Evolutionary conservation across 768 basidiomycete species (phyloP), one percentile per base, ranked within the genome.

Genomic region (Boletus tomentosulus): DNA sequence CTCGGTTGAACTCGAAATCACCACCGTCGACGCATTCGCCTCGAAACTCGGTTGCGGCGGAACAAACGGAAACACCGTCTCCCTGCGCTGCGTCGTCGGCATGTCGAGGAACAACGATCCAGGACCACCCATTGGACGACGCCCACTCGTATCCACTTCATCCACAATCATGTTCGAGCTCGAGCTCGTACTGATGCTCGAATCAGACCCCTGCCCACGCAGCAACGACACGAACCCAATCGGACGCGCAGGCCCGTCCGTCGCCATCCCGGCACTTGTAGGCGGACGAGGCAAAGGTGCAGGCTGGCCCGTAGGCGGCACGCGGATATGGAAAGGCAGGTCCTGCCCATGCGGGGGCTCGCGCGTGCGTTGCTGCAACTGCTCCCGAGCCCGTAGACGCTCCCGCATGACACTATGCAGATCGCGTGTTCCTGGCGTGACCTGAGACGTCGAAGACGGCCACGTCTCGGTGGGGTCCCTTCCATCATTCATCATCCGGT

Each of bases 121-220:
- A 3, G 12, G 1, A 19, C 19, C 19, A 19, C 1, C 54, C 41
- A 56, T 55, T 37, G 55, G 13, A 9, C 49, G 63, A 48, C 57
- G 61, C 37, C 35, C 13, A 13, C 45, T 46, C 7, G 28, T 3
- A 19, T 46, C 48, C 4, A 44, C n/a, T 1, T 63, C 61, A 19
- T 66, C 61, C 7, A 57, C 35, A 19, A 47, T 8, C 30, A 30
- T 12, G 31, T 33, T 33, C 31, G 31, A 33, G n/a, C 58, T 51
- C 22, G 62, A 51, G 45, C 6, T 55, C 24, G 64, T 30, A 10
- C 55, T 58, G 44, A 38, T 48, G 44, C 53, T 65, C 44, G 62
- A 50, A 51, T 58, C 54, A 1, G 58, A 57, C 10, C 55, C 66
- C 38, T 58, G 66, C 30, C 58, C 59, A 8, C 55, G 57, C 51